Percentiles rank a stretch among this genome's conserved stretches.
phyloP scores from a whole-genome alignment of 768 basidiomycete species.

The Multifurca ochricompacta region DNA sequence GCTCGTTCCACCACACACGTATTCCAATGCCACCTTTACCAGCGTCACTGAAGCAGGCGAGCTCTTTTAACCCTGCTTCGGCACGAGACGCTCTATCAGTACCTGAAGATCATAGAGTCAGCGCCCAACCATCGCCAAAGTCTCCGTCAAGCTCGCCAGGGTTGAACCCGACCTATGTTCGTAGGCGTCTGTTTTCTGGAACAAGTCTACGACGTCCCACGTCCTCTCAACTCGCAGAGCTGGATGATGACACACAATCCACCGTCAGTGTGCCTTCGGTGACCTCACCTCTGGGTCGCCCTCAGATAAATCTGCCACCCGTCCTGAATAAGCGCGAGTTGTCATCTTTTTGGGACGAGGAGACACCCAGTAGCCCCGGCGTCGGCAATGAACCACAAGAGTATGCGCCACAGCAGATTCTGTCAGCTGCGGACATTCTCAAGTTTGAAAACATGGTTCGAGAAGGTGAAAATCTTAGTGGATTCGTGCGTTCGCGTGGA shows the following conservation, averaged over 20 bases:
- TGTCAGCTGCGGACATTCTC: conserved; percentile 59
- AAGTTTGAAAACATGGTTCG: conserved; percentile 46
- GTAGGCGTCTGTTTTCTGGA: conserved; percentile 60
- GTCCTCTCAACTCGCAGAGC: conserved; percentile 36
- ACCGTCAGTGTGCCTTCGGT: conserved; percentile 37
- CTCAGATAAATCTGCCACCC: background rate
- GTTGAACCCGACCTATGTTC: conserved; percentile 24
- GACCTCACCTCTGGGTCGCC: background rate
- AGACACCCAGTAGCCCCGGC: conserved; percentile 30
- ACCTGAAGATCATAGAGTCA: conserved; percentile 16
- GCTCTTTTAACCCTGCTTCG: conserved; percentile 17
- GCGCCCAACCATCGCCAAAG: conserved; percentile 14
- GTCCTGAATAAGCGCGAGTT: background rate
- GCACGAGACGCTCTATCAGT: conserved; percentile 6
- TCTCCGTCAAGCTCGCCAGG: conserved; percentile 12
- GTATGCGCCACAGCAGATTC: conserved; percentile 55
- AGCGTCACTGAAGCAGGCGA: conserved; percentile 24
- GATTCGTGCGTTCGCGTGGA: conserved; percentile 8
- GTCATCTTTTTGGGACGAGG: conserved; percentile 45
- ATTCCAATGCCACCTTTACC: conserved; percentile 46
- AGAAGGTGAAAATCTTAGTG: conserved; percentile 24
- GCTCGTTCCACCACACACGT: conserved; percentile 55
- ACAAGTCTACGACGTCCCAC: conserved; percentile 42
- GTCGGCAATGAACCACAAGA: conserved; percentile 34
- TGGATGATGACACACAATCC: conserved; percentile 50